Base-by-base conservation (phyloP, 2,329 filamentous ascomycete genomes). In the Colletotrichum liaoningense region DNA sequence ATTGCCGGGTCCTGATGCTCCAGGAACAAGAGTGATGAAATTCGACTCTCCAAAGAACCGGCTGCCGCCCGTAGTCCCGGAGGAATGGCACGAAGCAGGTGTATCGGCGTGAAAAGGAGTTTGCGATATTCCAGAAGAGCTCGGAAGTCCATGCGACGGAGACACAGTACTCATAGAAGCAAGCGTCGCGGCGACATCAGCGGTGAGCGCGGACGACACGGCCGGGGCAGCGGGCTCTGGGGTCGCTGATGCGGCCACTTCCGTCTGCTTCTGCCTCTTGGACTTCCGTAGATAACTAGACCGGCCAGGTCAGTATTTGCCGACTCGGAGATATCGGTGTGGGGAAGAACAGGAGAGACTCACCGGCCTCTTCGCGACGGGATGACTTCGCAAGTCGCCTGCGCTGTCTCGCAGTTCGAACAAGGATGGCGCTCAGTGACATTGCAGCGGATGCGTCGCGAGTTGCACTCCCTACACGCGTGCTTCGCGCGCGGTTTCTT, bases 41-140 rank as follows among this genome's bases (percentile, higher is more conserved):
- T 82, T 84, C 69, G 82, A 83, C 74, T 84, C 82, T 49, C 82
- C 82, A 60, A 82, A 83, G 78, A 83, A 83, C 22, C 82, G 76
- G 7, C 68, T 71, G 24, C 63, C 38, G 3, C 68, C 68, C 6
- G 68, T 71, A 22, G 58, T 28, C 12, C 24, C 63, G 12, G 55
- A 56, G 9, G 68, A 52, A n/a, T 67, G 63, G 14, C 62, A 63
- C 54, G 67, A 58, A 5, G 69, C 66, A 8, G 72, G 66, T 8
- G 73, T 72, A 58, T 67, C 67, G 6, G 69, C 38, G 4, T 76
- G 74, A 28, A 69, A 69, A 19, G 59, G 63, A 6, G 67, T 60
- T 26, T 70, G 66, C 2, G 59, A 68, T 6, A 57, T 42, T 12
- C 60, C 55, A 28, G 64, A 49, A 0, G 42, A 46, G 28, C 35